A percentile compares a stretch with the other conserved stretches of the same genome.
These are phyloP conservation scores for Trypanosoma caninum DNA, from an alignment of 208 protist species.

Conservation along the genomic window DNA sequence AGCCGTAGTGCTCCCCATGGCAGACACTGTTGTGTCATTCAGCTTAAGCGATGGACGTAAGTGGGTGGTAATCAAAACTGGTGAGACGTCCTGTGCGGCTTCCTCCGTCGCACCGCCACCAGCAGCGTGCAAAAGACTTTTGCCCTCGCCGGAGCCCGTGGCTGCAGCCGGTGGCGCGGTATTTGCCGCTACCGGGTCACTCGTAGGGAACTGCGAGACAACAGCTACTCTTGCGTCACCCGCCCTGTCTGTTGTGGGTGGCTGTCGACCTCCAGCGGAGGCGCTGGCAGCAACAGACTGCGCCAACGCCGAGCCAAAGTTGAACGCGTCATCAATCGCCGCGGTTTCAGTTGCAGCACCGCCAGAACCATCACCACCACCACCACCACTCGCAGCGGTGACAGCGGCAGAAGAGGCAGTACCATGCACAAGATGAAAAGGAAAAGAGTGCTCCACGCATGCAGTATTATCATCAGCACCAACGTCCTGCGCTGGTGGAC, in stretches of 20 bases:
- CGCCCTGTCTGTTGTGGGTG: neutral
- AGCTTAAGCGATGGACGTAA: neutral
- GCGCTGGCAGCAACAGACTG: neutral
- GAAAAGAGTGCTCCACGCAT: neutral
- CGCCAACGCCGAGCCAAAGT: neutral
- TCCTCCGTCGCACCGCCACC: neutral
- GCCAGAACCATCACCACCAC: too few species aligned
- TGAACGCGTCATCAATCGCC: neutral
- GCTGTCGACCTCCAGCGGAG: neutral
- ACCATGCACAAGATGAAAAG: slow-evolving; percentile 17
- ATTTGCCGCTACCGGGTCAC: neutral
- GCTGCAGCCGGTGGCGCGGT: neutral
- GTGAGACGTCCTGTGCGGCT: neutral
- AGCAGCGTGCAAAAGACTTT: neutral
- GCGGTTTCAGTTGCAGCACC: neutral
- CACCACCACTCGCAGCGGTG: too few species aligned
- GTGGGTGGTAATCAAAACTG: neutral
- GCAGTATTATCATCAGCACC: neutral
- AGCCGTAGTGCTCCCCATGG: neutral
- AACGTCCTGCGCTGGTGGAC: neutral
- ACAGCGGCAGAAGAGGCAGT: neutral
- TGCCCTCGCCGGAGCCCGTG: neutral
- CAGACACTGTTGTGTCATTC: slow-evolving; percentile 15
- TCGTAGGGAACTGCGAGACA: neutral
- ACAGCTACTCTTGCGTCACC: neutral